phyloP scores from a whole-genome alignment of 2,329 filamentous ascomycete species.

The Setomelanomma holmii region DNA sequence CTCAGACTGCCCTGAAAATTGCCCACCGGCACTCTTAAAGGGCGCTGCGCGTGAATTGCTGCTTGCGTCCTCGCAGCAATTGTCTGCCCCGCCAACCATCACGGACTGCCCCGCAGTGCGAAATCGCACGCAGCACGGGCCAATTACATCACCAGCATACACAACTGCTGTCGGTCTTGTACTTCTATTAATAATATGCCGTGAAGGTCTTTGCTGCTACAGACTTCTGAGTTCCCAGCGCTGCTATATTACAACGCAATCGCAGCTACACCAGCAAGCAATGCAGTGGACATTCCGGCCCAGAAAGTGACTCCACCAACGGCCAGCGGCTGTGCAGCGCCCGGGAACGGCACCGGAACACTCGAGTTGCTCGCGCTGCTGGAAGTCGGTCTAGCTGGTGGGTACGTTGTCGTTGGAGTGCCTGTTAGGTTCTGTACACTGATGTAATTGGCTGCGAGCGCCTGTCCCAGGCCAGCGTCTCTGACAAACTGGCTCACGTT shows the following conservation, averaged over 20 bases:
- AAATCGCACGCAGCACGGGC: no score
- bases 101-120: neutral
- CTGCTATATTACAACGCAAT: conserved; percentile 21
- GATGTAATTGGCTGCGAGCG: conserved; percentile 51
- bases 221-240: neutral
- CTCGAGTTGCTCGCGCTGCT: conserved; percentile 9
- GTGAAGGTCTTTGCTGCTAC: no score
- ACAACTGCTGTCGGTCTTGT: no score
- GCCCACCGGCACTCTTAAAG: neutral
- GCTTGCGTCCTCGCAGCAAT: no score
- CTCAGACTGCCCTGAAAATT: neutral
- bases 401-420: conserved; percentile 24
- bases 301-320: conserved; percentile 19
- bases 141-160: no score
- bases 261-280: conserved; percentile 28
- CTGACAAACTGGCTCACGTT: conserved; percentile 44
- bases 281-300: conserved; percentile 17
- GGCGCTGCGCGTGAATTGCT: no score
- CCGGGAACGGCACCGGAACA: conserved; percentile 17
- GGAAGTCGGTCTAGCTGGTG: conserved; percentile 25
- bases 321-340: conserved; percentile 12
- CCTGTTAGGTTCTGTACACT: conserved; percentile 42
- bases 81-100: no score
- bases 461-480: conserved; percentile 35
- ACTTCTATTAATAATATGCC: no score